Evolutionary conservation across 768 basidiomycete species (phyloP), one percentile per base, ranked within the genome.

Genomic region (Amanita rubescens): DNA sequence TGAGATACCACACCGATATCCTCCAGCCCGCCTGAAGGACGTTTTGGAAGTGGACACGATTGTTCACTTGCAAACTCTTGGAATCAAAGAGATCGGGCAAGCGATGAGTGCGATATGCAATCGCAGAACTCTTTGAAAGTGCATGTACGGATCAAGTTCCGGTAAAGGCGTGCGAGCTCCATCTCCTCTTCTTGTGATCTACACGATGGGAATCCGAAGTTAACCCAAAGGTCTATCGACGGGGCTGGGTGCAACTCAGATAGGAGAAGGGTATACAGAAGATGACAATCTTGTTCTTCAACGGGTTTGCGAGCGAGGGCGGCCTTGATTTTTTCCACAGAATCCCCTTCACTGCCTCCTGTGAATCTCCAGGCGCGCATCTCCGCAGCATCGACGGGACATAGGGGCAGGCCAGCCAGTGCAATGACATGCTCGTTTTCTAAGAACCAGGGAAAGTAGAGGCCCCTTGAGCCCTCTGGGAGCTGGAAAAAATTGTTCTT

Each of bases 71-170:
- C 3, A 50, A 17, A 1, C 59, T 63, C 19, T 65, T 59, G 15
- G 42, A 30, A n/a, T 63, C 58, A 34, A 71, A 58, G 7, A 71
- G 64, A 25, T 60, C 38, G 6, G 60, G n/a, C 35, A 74, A 59
- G 1, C 37, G 46, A 0, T 59, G 60, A 0, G 62, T 53, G 3
- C 55, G 35, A 48, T 63, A 71, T 2, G 70, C 70, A 1, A n/a
- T 25, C 45, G 49, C 47, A 61, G 49, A 74, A 69, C 45, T 71
- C 66, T n/a, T 69, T 59, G 55, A 71, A 74, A 3, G 68, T 62
- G 61, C 66, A 71, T n/a, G 34, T 34, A 3, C 53, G 9, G 20
- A 67, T 58, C 22, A 74, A 59, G 9, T 22, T 22, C 6, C 42
- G n/a, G 51, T 72, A 72, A 1, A 55, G 17, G 3, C n/a, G 30